Evolutionary conservation across 2,329 filamentous ascomycete genomes (phyloP).

Genomic region (Sclerotinia borealis): DNA sequence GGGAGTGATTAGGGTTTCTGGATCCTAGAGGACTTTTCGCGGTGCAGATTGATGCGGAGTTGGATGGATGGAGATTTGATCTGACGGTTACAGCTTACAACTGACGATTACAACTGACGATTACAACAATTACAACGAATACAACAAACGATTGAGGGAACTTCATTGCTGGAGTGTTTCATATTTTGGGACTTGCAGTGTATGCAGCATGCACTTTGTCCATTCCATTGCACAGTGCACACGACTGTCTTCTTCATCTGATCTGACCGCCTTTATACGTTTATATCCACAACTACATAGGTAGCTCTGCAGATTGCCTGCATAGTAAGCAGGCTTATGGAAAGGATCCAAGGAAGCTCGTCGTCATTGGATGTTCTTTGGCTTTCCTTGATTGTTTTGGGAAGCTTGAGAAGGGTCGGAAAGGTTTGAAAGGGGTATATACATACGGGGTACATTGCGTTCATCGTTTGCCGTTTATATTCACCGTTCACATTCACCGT

Average conservation of each 20-base stretch:
- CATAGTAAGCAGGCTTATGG: neutral
- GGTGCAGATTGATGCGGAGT: too few relatives aligned
- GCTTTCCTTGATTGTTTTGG: neutral
- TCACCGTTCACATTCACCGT: neutral
- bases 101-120: too few relatives aligned
- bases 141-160: too few relatives aligned
- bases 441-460: too few relatives aligned
- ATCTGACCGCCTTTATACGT: constrained; percentile 6
- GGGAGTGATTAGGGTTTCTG: too few relatives aligned
- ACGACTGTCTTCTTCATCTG: neutral
- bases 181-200: neutral
- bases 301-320: neutral
- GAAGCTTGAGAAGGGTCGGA: too few relatives aligned
- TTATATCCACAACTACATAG: constrained; percentile 6
- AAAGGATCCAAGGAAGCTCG: too few relatives aligned
- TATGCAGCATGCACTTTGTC: too few relatives aligned
- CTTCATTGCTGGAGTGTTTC: neutral
- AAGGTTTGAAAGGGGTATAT: neutral
- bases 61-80: too few relatives aligned
- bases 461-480: neutral
- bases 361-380: neutral
- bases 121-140: neutral
- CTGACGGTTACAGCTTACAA: too few relatives aligned
- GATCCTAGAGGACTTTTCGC: too few relatives aligned
- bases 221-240: too few relatives aligned